Base-by-base conservation (phyloP, 495 filamentous ascomycete species). In the Talaromyces trachyspermus region DNA sequence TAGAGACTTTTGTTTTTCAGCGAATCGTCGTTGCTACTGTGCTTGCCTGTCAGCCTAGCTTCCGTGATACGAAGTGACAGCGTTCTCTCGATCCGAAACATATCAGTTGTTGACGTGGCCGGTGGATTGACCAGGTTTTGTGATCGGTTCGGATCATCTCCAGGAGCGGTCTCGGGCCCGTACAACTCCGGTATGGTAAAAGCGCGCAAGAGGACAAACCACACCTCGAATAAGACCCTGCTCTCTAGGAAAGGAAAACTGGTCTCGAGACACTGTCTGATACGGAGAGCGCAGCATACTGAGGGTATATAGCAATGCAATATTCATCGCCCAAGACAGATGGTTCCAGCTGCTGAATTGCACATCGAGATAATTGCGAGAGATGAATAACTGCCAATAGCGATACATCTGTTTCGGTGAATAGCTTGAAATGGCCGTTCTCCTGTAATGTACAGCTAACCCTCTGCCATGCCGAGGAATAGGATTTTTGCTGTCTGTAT, bases 161-260 rank as follows among this genome's bases (percentile, higher is more conserved):
- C 53, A 33, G 60, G 48, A 8, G 58, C 46, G 5, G 54, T 55
- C 43, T 72, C 65, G 10, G 78, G 77, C 2, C 85, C 85, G 54
- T 95, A 97, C 24, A 99, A 72, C 58, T 97, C 91, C 7, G 94
- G 94, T 40, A 94, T 86, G 1, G 92, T 87, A 57, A 96, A 97
- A 1, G 92, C 89, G 49, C 90, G 79, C 20, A 99, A 59, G 20
- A 99, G 74, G 6, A 95, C 92, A 59, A 95, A 90, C 94, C 92
- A 97, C 10, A 95, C 94, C 57, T 99, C 92, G 58, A 92, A 95
- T 5, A 92, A 68, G 1, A 95, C 84, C 15, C 94, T 76, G 15
- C 80, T 89, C 53, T 97, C 94, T 12, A 97, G 64, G 85, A 81
- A 20, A 99, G 76, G 63, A 95, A 97, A 26, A 87, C 56, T 6